Percentiles rank a stretch among this genome's conserved stretches.
Conservation (phyloP, 306 rosid genomes). For the Heteromeles arbutifolia region DNA sequence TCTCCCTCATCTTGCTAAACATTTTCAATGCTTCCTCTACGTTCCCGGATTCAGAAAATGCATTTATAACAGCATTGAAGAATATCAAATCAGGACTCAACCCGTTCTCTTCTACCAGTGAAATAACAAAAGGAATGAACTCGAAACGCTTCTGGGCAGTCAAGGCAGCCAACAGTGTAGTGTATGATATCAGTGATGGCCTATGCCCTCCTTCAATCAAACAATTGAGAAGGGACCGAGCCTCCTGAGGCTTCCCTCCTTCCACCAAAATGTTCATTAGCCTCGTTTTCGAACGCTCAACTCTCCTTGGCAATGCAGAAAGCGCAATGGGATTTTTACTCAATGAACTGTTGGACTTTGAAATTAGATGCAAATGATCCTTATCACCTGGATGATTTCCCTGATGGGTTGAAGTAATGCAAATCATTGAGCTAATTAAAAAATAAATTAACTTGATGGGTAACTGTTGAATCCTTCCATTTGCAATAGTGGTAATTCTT, state of each 20-base stretch:
- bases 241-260: conserved; percentile 53
- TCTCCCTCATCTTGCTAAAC: conserved; percentile 51
- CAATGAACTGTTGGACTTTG: conserved; percentile 21
- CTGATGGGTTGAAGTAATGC: conserved; percentile 24
- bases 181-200: conserved; percentile 58
- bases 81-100: conserved; percentile 57
- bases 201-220: conserved; percentile 53
- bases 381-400: conserved; percentile 28
- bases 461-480: conserved; percentile 23
- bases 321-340: conserved; percentile 32
- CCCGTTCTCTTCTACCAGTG: too few species aligned
- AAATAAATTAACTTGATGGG: conserved; percentile 29
- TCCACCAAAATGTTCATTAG: conserved; percentile 50
- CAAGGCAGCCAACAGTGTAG: conserved; percentile 46
- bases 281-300: conserved; percentile 51
- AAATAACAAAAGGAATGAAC: too few species aligned
- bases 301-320: conserved; percentile 38
- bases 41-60: conserved; percentile 61
- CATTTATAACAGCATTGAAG: conserved; percentile 57
- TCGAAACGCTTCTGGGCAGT: too few species aligned
- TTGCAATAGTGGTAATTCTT: conserved; percentile 13
- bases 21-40: conserved; percentile 53
- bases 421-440: background rate
- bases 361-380: conserved; percentile 12
- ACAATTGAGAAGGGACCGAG: conserved; percentile 33